Evolutionary conservation across 2,329 filamentous ascomycete species (phyloP), one percentile per base, ranked within the genome.

Genomic region (Ophiocordyceps camponoti-floridani): DNA sequence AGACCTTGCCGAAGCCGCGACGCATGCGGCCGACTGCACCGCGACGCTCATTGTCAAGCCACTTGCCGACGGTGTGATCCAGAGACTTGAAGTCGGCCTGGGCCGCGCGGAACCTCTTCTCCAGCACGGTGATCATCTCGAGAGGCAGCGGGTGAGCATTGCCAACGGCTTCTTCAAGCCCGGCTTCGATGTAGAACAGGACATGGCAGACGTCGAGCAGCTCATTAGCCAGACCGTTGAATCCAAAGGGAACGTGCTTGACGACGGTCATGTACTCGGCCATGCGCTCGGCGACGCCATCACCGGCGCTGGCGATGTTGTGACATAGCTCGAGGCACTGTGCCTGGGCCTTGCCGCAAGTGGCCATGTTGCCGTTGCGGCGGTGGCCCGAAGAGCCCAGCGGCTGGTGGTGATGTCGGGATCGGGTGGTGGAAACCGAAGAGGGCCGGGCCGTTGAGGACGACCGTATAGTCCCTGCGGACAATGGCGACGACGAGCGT

Each of bases 131-230:
- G 28, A 73, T 65, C 58, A 82, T 72, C 45, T 82, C 77, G 4
- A 60, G 52, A 0, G 79, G 75, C 16, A 82, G 67, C 14, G 66
- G 62, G 50, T 73, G 71, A 14, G 64, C 61, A 18, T 65, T 67
- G 38, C 67, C 65, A 28, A 65, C 58, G 41, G 66, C 69, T 51
- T 77, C 71, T n/a, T 62, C 59, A 44, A 84, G 66, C 5, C 79
- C 79, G 19, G 75, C 71, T 58, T 82, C 77, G 48, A 83, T 77
- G n/a, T 75, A 72, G 66, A 77, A 81, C 40, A 84, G 64, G 40
- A 77, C 72, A 45, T 77, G 71, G 56, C 74, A 79, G 5, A 76
- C 73, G 46, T 82, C 77, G 47, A 84, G 68, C 53, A 83, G 82
- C 50, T 79, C 76, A 48, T 72, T 69, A 10, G 79, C 77, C 18